These are phyloP conservation scores for Paramecium biaurelia DNA, from an alignment of 73 alveolate genomes.

Conservation along the genomic window DNA sequence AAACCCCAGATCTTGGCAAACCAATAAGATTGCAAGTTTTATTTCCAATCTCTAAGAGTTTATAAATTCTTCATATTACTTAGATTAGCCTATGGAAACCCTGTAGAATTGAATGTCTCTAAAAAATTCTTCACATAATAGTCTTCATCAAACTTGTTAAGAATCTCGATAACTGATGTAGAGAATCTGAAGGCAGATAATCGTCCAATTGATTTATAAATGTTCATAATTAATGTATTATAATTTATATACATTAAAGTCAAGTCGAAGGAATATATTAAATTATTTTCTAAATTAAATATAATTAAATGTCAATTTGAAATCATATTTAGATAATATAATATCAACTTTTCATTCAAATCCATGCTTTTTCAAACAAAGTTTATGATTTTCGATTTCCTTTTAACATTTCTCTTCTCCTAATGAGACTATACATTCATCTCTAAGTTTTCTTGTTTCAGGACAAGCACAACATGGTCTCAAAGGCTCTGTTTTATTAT, in stretches of 20 bases:
- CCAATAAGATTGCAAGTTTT: not conserved
- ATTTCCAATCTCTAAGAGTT: not conserved
- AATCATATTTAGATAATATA: not conserved
- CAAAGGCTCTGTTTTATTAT: conserved; percentile 35
- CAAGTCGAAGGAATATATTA: not conserved
- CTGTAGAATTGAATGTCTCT: not conserved
- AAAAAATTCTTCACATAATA: not conserved
- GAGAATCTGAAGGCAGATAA: not conserved
- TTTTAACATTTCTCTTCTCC: conserved; percentile 67
- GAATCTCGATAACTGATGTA: not conserved
- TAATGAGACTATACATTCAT: conserved; percentile 64
- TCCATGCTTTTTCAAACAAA: conserved; percentile 67
- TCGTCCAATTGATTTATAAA: not conserved
- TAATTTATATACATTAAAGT: not conserved
- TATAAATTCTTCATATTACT: not conserved
- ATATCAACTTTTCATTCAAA: not conserved
- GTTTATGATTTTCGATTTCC: conserved; percentile 65
- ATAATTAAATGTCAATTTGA: not conserved
- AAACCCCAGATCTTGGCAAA: not conserved
- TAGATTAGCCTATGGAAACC: not conserved
- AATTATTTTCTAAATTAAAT: not conserved
- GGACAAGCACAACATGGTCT: conserved; percentile 77
- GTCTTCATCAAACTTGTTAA: not conserved
- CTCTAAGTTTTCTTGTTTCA: conserved; percentile 70
- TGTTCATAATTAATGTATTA: not conserved